Base-by-base conservation (phyloP, 2,329 filamentous ascomycete genomes). In the Cladosporium oxysporum region DNA sequence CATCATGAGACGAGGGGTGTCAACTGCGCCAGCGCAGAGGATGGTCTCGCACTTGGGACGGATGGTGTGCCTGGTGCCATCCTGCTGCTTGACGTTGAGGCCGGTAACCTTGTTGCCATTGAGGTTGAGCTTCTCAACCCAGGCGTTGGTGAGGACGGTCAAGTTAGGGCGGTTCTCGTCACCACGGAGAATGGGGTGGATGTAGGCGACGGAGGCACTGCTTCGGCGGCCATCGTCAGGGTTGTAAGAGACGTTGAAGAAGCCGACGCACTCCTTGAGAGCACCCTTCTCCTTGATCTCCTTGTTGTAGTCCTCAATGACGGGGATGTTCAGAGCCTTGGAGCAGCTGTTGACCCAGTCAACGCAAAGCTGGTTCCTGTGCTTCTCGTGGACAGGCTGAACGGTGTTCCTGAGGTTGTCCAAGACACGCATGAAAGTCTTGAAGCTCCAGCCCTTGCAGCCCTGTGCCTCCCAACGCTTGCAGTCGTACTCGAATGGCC, bases 191-290 rank as follows among this genome's bases (percentile, higher is more conserved):
- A 96, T 93, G 41, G 93, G 93, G 80, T 97, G 93, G 75, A 97
- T 93, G 81, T 97, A 97, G 21, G 93, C 93, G 26, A 96, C 92
- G 66, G 90, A 93, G 67, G 93, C 92, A 76, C 90, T 93, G 81
- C 90, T 94, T 69, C 93, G 88, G 72, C 87, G 87, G 74, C 92
- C 91, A 74, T 92, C 89, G 74, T 96, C 92, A 2, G 93, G 93
- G 81, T 96, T 96, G 82, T 96, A 96, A 44, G 91, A 89, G 71
- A 96, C 88, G 70, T 90, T 93, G 84, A 96, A 94, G 84, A 96
- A 97, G 65, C 93, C 93, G 31, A 95, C 91, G 58, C 90, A 90
- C 73, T 90, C 83, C 70, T 87, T 88, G 70, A 96, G 81, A 53
- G 88, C 84, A 65, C 93, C 93, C 60, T 84, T 90, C 69, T 86